Evolutionary conservation across 306 rosid genomes (phyloP).

Genomic region (Rosa chinensis): DNA sequence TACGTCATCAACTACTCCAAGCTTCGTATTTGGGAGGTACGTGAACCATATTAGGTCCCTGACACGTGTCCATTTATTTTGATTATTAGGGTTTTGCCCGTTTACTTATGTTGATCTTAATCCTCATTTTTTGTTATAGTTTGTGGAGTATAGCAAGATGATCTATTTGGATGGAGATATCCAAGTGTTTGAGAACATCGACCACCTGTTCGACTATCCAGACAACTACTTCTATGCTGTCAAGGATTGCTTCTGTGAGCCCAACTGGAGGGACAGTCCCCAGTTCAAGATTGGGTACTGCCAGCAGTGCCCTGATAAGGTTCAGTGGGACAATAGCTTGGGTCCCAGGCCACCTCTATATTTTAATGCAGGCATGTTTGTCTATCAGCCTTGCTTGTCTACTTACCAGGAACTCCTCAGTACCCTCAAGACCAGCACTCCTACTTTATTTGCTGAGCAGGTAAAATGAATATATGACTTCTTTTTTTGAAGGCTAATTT

Average conservation of each 20-base stretch:
- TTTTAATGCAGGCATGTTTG: slow-evolving; percentile 87
- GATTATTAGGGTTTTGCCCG: not conserved
- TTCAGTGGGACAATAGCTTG: slow-evolving; percentile 50
- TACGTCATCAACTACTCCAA: slow-evolving; percentile 92
- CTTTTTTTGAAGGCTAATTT: too few species aligned
- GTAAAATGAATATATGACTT: slow-evolving; percentile 14
- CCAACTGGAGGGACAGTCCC: slow-evolving; percentile 58
- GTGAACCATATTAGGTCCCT: not conserved
- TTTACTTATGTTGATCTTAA: not conserved
- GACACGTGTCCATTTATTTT: not conserved
- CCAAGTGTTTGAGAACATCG: slow-evolving; percentile 70
- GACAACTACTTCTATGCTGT: slow-evolving; percentile 65
- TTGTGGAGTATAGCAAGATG: slow-evolving; percentile 80
- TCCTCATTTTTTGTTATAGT: slow-evolving; percentile 30
- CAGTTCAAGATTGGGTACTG: slow-evolving; percentile 65
- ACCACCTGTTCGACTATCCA: slow-evolving; percentile 58
- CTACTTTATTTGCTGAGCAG: slow-evolving; percentile 87
- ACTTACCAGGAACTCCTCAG: slow-evolving; percentile 55
- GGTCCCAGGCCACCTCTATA: slow-evolving; percentile 74
- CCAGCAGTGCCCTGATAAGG: slow-evolving; percentile 73
- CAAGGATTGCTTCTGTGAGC: slow-evolving; percentile 84
- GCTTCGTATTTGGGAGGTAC: slow-evolving; percentile 88
- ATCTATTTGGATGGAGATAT: slow-evolving; percentile 76
- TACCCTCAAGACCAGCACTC: slow-evolving; percentile 36
- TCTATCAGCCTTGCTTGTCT: slow-evolving; percentile 49